These are phyloP conservation scores for Tolypocladium capitatum DNA, from an alignment of 2,329 filamentous ascomycete species.

Conservation along the genomic window DNA sequence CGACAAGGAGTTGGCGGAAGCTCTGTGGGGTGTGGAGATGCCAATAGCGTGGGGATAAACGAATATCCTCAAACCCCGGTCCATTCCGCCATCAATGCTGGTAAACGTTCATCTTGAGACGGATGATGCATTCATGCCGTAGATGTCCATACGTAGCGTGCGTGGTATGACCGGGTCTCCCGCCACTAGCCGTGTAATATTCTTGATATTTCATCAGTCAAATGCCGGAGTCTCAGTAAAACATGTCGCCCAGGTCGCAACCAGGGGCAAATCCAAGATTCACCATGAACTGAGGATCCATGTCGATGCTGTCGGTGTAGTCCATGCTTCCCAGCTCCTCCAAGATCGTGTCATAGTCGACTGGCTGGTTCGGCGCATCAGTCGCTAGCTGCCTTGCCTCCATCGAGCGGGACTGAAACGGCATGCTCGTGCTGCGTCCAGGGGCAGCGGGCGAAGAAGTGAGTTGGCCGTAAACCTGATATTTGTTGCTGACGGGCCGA, in stretches of 20 bases:
- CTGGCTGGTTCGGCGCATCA: constrained; percentile 7
- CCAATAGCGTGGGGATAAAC: neutral
- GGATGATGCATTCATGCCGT: too few relatives aligned
- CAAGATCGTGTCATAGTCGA: constrained; percentile 39
- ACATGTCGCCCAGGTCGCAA: constrained; percentile 42
- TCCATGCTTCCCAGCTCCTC: constrained; percentile 39
- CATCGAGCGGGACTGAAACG: neutral
- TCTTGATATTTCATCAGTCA: constrained; percentile 6
- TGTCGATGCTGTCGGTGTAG: constrained; percentile 33
- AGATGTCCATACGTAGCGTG: too few relatives aligned
- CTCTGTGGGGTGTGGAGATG: too few relatives aligned
- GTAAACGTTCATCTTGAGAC: too few relatives aligned
- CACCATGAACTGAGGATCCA: constrained; percentile 51
- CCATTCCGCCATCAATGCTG: neutral
- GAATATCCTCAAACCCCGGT: neutral
- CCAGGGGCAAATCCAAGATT: constrained; percentile 53
- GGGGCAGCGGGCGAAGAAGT: neutral
- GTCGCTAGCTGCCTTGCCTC: neutral
- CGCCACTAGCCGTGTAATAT: too few relatives aligned
- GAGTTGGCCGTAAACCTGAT: neutral
- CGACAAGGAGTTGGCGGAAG: too few relatives aligned
- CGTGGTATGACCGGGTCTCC: too few relatives aligned
- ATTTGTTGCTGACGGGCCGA: neutral
- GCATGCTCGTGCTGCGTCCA: too few relatives aligned
- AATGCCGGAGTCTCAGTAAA: constrained; percentile 24